Evolutionary conservation across 2,329 filamentous ascomycete genomes (phyloP).

Genomic region (Neofusicoccum cordaticola): DNA sequence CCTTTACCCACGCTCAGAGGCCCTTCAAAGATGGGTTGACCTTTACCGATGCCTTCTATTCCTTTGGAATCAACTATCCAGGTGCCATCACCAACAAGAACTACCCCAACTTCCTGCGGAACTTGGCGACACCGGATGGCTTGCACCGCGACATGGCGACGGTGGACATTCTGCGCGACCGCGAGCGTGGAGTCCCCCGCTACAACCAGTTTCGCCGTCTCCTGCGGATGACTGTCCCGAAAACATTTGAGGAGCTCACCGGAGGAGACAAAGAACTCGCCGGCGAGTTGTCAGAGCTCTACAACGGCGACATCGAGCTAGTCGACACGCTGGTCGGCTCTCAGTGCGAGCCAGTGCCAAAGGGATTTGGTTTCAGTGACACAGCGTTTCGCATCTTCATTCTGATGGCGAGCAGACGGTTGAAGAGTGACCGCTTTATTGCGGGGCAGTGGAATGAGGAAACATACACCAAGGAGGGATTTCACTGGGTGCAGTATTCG

Average conservation of each 20-base stretch:
- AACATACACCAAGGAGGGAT: constrained; percentile 42
- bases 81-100: constrained; percentile 46
- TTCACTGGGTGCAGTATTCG: constrained; percentile 44
- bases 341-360: constrained; percentile 42
- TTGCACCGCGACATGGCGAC: constrained; percentile 44
- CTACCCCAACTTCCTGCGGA: constrained; percentile 42
- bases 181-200: constrained; percentile 47
- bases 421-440: constrained; percentile 49
- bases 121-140: constrained; percentile 42
- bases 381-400: constrained; percentile 49
- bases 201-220: constrained; percentile 48
- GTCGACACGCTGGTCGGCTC: constrained; percentile 46
- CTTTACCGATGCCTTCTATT: constrained; percentile 37
- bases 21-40: constrained; percentile 26
- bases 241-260: constrained; percentile 41
- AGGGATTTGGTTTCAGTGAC: constrained; percentile 49
- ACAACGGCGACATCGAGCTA: constrained; percentile 41
- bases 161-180: constrained; percentile 48
- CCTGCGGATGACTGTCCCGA: constrained; percentile 38
- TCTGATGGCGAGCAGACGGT: constrained; percentile 42
- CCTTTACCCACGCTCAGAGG: constrained; percentile 34
- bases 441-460: constrained; percentile 41
- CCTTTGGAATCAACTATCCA: constrained; percentile 49
- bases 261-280: constrained; percentile 40
- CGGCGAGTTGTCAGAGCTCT: constrained; percentile 36